Evolutionary conservation across 352 stramenopile species (phyloP).

Genomic region (Pythium sukuiense): DNA sequence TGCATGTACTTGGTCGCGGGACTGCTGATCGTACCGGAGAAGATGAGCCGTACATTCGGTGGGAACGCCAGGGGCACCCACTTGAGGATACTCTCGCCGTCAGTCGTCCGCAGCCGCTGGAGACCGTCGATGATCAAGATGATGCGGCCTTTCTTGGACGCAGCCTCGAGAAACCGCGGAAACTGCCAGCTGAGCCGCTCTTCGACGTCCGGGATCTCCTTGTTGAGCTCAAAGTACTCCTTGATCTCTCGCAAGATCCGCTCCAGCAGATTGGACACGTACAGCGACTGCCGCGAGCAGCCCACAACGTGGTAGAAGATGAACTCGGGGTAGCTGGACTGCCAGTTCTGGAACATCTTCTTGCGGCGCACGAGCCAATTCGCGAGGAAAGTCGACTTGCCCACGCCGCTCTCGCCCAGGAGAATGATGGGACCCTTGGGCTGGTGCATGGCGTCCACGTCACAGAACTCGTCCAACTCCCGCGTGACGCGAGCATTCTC

Average conservation of each 20-base stretch:
- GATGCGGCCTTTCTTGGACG: constrained; percentile 87
- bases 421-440: constrained; percentile 74
- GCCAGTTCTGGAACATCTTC: constrained; percentile 86
- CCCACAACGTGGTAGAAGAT: constrained; percentile 91
- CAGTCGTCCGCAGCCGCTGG: constrained; percentile 78
- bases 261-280: constrained; percentile 84
- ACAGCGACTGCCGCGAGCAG: constrained; percentile 84
- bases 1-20: constrained; percentile 45
- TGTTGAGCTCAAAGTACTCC: constrained; percentile 90
- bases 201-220: constrained; percentile 80
- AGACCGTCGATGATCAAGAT: constrained; percentile 91
- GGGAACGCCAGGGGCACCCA: constrained; percentile 90
- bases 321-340: constrained; percentile 82
- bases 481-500: constrained; percentile 62
- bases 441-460: constrained; percentile 85
- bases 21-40: constrained; percentile 64
- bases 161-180: constrained; percentile 87
- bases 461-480: constrained; percentile 82
- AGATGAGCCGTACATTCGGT: constrained; percentile 87
- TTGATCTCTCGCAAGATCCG: constrained; percentile 89
- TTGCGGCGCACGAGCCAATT: constrained; percentile 84
- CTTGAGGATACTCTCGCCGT: constrained; percentile 89
- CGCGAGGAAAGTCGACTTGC: constrained; percentile 75
- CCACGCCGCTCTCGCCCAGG: constrained; percentile 67
- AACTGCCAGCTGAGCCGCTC: constrained; percentile 91